These are phyloP conservation scores for Geotrichum aggregatum DNA, from an alignment of 1,139 yeast species.

Conservation along the genomic window DNA sequence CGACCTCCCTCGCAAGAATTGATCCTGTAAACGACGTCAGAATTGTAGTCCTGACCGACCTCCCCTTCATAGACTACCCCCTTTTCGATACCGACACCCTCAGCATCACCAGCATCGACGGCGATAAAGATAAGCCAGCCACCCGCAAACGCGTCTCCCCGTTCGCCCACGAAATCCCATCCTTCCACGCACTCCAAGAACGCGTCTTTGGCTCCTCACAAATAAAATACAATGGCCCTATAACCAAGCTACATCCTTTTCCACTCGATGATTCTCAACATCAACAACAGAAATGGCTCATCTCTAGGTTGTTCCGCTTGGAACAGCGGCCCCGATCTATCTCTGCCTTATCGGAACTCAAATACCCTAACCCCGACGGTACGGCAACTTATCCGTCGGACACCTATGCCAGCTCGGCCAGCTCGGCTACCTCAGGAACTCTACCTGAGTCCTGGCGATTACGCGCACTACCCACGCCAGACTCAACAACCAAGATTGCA, in stretches of 20 bases:
- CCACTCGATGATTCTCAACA: conserved; percentile 5
- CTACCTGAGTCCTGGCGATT: too few relatives aligned
- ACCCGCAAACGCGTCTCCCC: neutral
- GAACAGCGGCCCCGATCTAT: neutral
- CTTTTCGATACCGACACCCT: conserved; percentile 28
- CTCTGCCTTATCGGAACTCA: neutral
- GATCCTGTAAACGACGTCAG: conserved; percentile 29
- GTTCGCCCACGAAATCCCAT: conserved; percentile 10
- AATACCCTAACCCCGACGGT: neutral
- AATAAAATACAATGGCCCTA: conserved; percentile 13
- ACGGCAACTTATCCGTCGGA: neutral
- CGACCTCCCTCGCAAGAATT: conserved; percentile 16
- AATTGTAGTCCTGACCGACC: conserved; percentile 29
- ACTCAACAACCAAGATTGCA: neutral
- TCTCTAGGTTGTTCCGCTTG: conserved; percentile 15
- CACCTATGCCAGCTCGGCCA: too few relatives aligned
- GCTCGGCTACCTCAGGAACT: too few relatives aligned
- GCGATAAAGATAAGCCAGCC: neutral
- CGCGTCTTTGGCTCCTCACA: conserved; percentile 17
- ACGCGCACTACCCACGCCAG: neutral
- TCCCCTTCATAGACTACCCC: conserved; percentile 25
- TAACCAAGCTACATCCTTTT: conserved; percentile 19
- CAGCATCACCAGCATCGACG: conserved; percentile 1
- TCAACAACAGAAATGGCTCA: conserved; percentile 14
- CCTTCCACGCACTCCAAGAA: conserved; percentile 8